Conservation (phyloP, 768 basidiomycete genomes). For the Trametes cinnabarina region DNA sequence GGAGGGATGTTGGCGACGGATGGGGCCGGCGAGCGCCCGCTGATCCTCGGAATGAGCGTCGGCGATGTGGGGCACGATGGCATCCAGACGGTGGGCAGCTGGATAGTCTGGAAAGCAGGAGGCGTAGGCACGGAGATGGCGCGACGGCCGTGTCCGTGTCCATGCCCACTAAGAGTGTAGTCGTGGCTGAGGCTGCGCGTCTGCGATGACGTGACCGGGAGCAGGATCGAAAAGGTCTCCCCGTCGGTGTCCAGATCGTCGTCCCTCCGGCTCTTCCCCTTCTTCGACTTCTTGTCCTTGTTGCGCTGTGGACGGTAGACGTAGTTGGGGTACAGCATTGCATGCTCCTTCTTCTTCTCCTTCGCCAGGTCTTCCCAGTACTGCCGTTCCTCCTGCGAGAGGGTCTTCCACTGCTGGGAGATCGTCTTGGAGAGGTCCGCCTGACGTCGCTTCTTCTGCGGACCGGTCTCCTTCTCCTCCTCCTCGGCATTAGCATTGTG, state of each 20-base stretch:
- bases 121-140: constrained; percentile 61
- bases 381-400: constrained; percentile 61
- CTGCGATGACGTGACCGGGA: constrained; percentile 32
- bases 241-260: constrained; percentile 51
- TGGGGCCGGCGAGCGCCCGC: constrained; percentile 47
- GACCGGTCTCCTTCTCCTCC: constrained; percentile 32
- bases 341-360: constrained; percentile 79
- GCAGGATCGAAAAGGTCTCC: constrained; percentile 48
- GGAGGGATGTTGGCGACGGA: constrained; percentile 43
- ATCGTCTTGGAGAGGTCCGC: constrained; percentile 81
- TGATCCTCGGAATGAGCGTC: constrained; percentile 53
- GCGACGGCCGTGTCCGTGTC: constrained; percentile 38
- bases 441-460: constrained; percentile 71
- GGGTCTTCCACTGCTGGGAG: constrained; percentile 75
- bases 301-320: constrained; percentile 72
- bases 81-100: constrained; percentile 61
- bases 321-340: constrained; percentile 70
- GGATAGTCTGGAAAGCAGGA: constrained; percentile 63
- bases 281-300: constrained; percentile 51
- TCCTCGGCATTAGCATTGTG: constrained; percentile 57
- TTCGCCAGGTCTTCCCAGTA: constrained; percentile 77
- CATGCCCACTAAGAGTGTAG: constrained; percentile 25
- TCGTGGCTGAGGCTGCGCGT: constrained; percentile 35
- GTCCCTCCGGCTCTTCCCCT: constrained; percentile 36
- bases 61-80: constrained; percentile 68